Conservation (phyloP, 2,329 filamentous ascomycete species). For the Fusarium oligoseptatum region DNA sequence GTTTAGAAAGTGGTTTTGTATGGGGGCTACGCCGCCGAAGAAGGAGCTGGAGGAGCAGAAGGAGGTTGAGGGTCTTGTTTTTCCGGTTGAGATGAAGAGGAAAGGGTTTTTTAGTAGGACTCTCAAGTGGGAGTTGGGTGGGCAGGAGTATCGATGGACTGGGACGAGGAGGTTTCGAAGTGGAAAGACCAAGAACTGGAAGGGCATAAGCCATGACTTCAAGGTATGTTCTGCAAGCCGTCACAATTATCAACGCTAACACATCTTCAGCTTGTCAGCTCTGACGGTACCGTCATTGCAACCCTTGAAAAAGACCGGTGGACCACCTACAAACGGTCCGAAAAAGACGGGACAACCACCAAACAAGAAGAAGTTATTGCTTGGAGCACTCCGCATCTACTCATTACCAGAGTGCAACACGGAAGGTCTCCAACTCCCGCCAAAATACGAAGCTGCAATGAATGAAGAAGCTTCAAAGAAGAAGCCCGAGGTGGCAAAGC, state of each 20-base stretch:
- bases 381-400: constrained; percentile 13
- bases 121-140: constrained; percentile 21
- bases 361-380: constrained; percentile 11
- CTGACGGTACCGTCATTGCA: constrained; percentile 3
- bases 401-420: not conserved
- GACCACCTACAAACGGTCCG: constrained; percentile 2
- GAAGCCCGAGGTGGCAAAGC: not conserved
- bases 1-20: constrained; percentile 13
- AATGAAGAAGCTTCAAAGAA: not conserved
- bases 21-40: constrained; percentile 10
- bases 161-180: constrained; percentile 18
- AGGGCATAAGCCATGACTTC: constrained; percentile 20
- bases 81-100: constrained; percentile 4
- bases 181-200: not conserved
- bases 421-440: not conserved
- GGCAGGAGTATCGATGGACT: constrained; percentile 17
- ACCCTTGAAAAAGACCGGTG: constrained; percentile 25
- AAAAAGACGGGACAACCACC: not conserved
- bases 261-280: not conserved
- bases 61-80: constrained; percentile 12
- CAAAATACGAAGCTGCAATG: not conserved
- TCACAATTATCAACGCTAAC: not conserved
- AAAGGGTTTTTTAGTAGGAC: constrained; percentile 6
- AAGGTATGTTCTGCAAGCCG: not conserved
- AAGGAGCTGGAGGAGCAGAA: constrained; percentile 10